Conservation (phyloP, 306 rosid species). For the Amphicarpaea edgeworthii region DNA sequence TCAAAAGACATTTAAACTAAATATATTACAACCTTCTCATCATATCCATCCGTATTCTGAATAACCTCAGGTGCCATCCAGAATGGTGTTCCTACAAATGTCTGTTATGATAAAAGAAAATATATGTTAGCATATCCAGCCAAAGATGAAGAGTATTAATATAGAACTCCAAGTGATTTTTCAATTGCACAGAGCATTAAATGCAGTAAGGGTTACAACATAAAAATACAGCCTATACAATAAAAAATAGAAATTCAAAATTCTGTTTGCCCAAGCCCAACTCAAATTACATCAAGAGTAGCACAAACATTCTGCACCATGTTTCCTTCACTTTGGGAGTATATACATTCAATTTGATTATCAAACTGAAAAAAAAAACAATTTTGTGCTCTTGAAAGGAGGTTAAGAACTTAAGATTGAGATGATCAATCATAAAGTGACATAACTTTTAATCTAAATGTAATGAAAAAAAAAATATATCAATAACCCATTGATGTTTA, state of each 20-base stretch:
- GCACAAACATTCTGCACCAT: neutral
- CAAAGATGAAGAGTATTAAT: slow-evolving; percentile 14
- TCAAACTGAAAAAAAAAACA: slow-evolving; percentile 21
- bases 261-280: slow-evolving; percentile 26
- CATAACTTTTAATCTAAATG: slow-evolving; percentile 15
- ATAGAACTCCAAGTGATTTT: slow-evolving; percentile 7
- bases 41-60: slow-evolving; percentile 95
- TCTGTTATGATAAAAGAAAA: slow-evolving; percentile 70
- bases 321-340: slow-evolving; percentile 34
- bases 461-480: slow-evolving; percentile 3
- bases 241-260: neutral
- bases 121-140: slow-evolving; percentile 59
- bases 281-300: slow-evolving; percentile 25
- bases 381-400: slow-evolving; percentile 18
- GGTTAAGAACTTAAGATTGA: slow-evolving; percentile 2
- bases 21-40: slow-evolving; percentile 81
- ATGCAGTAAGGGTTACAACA: slow-evolving; percentile 25
- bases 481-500: slow-evolving; percentile 34
- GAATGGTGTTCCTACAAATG: slow-evolving; percentile 99
- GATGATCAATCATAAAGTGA: neutral
- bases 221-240: slow-evolving; percentile 15
- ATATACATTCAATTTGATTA: slow-evolving; percentile 22
- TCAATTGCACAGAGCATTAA: neutral
- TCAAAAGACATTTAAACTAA: slow-evolving; percentile 31
- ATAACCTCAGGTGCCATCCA: slow-evolving; percentile 99